Evolutionary conservation across 2,329 filamentous ascomycete genomes (phyloP), one percentile per base, ranked within the genome.

Genomic region (Alternaria novae-zelandiae): DNA sequence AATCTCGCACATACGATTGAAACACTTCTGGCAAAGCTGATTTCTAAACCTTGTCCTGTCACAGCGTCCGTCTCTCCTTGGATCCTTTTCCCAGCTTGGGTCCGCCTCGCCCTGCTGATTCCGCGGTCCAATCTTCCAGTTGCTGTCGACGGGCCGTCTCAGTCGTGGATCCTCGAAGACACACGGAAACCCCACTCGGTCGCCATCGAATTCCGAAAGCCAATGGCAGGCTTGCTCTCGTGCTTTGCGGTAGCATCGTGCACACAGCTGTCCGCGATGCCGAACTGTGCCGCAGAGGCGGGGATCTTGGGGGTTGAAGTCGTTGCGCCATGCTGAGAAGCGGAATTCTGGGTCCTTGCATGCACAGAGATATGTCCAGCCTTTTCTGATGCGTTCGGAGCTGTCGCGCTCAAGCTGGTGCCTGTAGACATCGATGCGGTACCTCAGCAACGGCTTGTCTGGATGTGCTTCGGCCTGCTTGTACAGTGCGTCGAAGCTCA

Each of bases 21-120:
- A 74, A 44, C 71, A 74, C 41, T 56, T 66, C 53, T 71, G 70
- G 32, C 71, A 74, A 13, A 74, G 55, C 43, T 71, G 66, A n/a
- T 72, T 67, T 17, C 50, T 63, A 6, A 61, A 61, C 20, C 63
- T 59, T 13, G 66, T 51, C 58, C 70, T 68, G 13, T 65, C 68
- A 47, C 71, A 74, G 15, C 59, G 59, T n/a, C 66, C 68, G 28
- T 73, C 69, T 58, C 64, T 62, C 32, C 61, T 64, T 9, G 65
- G 54, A n/a, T 74, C 70, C 44, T 69, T 71, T 59, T 74, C 69
- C 71, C 71, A 74, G 26, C 66, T 59, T 7, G 66, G 63, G 44
- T 74, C 70, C 9, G 67, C 64, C 13, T 58, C 30, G 3, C 70
- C 68, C 17, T 63, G 49, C 43, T 64, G 59, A 23, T 74, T 70